Evolutionary conservation across 139 green algal species (phyloP).

Genomic region (Haematococcus lacustris): DNA sequence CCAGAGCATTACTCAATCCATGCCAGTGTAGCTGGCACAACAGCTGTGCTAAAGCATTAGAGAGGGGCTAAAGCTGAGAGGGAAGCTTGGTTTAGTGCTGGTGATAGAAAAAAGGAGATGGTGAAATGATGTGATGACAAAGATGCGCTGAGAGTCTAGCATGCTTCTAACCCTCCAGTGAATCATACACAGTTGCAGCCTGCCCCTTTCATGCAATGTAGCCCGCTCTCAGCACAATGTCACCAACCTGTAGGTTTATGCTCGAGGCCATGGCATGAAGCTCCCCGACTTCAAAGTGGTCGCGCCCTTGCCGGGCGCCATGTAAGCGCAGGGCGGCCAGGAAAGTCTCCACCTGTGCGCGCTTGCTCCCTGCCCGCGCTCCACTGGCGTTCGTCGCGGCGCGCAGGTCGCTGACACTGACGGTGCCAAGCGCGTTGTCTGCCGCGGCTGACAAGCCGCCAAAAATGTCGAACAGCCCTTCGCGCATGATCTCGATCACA

Average conservation of each 20-base stretch:
- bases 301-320: conserved; percentile 25
- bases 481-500: conserved; percentile 67
- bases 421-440: no score
- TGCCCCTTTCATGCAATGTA: background rate
- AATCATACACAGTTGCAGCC: background rate
- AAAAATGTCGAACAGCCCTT: conserved; percentile 49
- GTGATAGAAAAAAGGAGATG: no score
- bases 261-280: conserved; percentile 53
- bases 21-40: background rate
- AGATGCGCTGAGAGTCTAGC: no score
- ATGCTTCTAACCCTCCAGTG: background rate
- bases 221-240: background rate
- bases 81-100: no score
- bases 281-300: conserved; percentile 39
- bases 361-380: conserved; percentile 33
- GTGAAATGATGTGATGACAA: no score
- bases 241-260: conserved; percentile 33
- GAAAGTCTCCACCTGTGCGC: conserved; percentile 56
- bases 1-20: background rate
- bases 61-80: background rate
- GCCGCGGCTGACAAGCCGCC: no score
- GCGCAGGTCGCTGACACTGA: no score
- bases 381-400: no score
- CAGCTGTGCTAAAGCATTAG: background rate
- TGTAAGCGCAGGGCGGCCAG: conserved; percentile 40